Base-by-base conservation (phyloP, 345 rosid species). In the Linum trigynum region DNA sequence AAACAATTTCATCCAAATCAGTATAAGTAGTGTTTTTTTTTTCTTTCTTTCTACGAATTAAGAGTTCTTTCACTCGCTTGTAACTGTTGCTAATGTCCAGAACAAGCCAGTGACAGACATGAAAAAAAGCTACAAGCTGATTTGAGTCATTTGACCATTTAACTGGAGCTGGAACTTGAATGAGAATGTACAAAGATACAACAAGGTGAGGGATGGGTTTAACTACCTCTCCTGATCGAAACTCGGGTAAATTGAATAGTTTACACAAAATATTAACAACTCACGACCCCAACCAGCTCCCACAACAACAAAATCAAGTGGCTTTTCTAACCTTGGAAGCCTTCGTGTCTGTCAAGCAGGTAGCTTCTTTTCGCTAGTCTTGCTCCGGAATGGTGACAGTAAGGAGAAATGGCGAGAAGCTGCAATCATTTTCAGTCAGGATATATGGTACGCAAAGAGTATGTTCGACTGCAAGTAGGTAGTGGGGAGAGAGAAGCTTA, bases 391-490 rank as follows among this genome's bases (percentile, higher is more conserved):
- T 4, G 96, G 90, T 3, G 91, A 86, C 58, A 88, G 62, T 70
- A 90, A 64, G 45, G 96, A 83, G 77, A 92, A 87, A 59, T 77
- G 79, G 69, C 94, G 95, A 65, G 88, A 90, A 79, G 91, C 97
- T 88, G 85, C 71, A 66, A 61, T 38, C 59, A 64, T 57, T 57
- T 32, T 66, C 53, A 51, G 69, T 23, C 16, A 39, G 53, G 14
- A 48, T 48, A 48, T 6, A 6, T 48, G 5, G 45, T 0, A 48
- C 14, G 12, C 14, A 48, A 3, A 48, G 14, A 2, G 14, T 48
- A 12, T 48, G 32, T 23, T 23, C 32, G 32, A 23, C 32, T 23
- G 32, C 32, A 23, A 23, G 32, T 0, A 23, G 32, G 32, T 23
- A 23, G 32, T 23, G 32, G 32, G 32, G 32, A 23, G 32, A 23